Evolutionary conservation across 441 rosid species (phyloP).

Genomic region (Hura crepitans): DNA sequence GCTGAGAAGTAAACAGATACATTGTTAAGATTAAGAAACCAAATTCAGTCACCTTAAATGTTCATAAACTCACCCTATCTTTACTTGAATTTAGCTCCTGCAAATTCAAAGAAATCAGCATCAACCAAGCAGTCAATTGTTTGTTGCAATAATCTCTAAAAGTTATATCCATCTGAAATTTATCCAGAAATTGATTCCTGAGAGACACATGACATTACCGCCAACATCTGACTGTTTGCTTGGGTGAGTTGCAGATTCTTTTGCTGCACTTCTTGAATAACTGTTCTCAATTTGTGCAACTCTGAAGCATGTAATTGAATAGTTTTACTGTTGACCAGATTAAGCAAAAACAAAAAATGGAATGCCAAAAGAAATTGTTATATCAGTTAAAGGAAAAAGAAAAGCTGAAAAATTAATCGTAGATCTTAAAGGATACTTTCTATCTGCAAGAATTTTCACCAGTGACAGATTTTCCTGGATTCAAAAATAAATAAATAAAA

Average conservation of each 20-base stretch:
- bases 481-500: constrained; percentile 4
- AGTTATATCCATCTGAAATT: constrained; percentile 1
- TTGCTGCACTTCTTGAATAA: constrained; percentile 48
- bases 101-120: constrained; percentile 19
- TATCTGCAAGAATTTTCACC: constrained; percentile 44
- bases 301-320: constrained; percentile 47
- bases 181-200: constrained; percentile 17
- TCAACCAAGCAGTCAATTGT: constrained; percentile 15
- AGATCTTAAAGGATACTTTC: constrained; percentile 41
- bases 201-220: constrained; percentile 34
- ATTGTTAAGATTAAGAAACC: neutral
- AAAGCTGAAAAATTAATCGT: constrained; percentile 3
- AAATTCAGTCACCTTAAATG: neutral
- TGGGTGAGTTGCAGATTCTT: constrained; percentile 60
- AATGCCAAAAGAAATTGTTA: constrained; percentile 21
- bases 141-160: neutral
- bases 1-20: constrained; percentile 26
- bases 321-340: constrained; percentile 40
- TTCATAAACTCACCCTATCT: constrained; percentile 43
- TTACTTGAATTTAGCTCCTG: constrained; percentile 61
- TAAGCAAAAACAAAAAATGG: constrained; percentile 23
- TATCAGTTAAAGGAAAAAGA: neutral
- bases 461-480: constrained; percentile 55
- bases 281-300: constrained; percentile 48
- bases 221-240: constrained; percentile 54